Base-by-base conservation (phyloP, 805 yeast species). In the Nadsonia fulvescens region DNA sequence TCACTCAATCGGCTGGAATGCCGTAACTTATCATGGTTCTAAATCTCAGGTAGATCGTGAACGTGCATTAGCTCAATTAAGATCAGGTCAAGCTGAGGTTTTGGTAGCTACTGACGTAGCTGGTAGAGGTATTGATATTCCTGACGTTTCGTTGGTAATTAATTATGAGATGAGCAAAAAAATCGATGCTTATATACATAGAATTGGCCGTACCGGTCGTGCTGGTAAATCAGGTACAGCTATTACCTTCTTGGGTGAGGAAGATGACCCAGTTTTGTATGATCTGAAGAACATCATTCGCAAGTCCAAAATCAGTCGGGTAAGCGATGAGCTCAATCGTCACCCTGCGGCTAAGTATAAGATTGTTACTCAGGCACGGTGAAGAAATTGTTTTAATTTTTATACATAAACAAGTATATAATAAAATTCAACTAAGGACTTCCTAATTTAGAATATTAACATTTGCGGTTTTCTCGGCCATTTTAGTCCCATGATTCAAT, bases 121-220 rank as follows among this genome's bases (percentile, higher is more conserved):
- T 0, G 92, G 93, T 3, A 66, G 98, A 53, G 98, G 98, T 45
- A 66, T 86, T 23, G 96, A 89, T 48, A 70, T 86, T n/a, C 73
- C 81, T 1, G 63, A 77, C 37, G 92, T 86, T 5, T 67, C 89
- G 0, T 46, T 83, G 18, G 96, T 86, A 6, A 48, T 89, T 12
- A 89, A 86, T 46, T 83, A 63, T 43, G 93, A 86, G 38, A 73
- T 83, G 83, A 54, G 82, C 6, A 65, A 60, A 34, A 58, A 59
- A 17, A 64, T 82, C 23, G 94, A 82, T 35, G 83, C 75, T 32
- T 86, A 82, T 39, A 66, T 86, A 11, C 98, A 86, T 50, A 63
- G 96, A 43, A 74, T 86, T 26, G 98, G 98, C 31, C 70, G 98
- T 52, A 86, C 98, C 1, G 98, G 96, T 19, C 66, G 98, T 48